phyloP scores from a whole-genome alignment of 371 early-diverging fungal genomes.

The Mortierella polycephala region DNA sequence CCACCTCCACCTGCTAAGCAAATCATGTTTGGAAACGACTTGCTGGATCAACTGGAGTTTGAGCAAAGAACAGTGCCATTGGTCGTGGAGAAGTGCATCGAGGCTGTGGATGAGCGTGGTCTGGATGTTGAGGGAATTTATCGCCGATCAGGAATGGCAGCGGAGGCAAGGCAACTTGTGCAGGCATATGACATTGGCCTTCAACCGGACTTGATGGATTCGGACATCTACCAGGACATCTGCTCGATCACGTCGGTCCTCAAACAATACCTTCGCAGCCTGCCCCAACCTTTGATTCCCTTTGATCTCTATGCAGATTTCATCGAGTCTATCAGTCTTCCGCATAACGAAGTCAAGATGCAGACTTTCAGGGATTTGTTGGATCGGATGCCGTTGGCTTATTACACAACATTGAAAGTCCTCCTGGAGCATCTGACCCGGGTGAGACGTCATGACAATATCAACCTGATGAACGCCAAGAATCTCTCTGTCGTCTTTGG shows the following conservation, averaged over 20 bases:
- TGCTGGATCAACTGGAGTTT: conserved; percentile 60
- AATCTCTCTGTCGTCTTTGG: conserved; percentile 95
- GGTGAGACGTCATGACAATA: conserved; percentile 62
- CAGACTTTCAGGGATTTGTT: conserved; percentile 50
- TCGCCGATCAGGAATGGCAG: conserved; percentile 90
- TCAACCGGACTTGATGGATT: conserved; percentile 64
- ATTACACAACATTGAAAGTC: conserved; percentile 67
- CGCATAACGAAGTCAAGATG: conserved; percentile 14
- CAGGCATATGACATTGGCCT: conserved; percentile 48
- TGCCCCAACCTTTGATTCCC: conserved; percentile 93
- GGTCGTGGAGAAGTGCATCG: conserved; percentile 80
- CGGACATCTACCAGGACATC: conserved; percentile 68
- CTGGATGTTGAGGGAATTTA: conserved; percentile 93
- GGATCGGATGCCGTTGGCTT: conserved; percentile 64
- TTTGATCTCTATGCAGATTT: conserved; percentile 81
- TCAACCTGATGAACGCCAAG: conserved; percentile 90
- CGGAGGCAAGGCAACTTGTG: conserved; percentile 78
- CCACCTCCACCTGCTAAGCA: conserved; percentile 41
- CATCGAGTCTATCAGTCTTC: conserved; percentile 72
- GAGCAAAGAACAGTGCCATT: conserved; percentile 73
- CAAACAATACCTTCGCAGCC: conserved; percentile 93
- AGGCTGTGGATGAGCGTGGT: conserved; percentile 77
- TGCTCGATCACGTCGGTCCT: conserved; percentile 89
- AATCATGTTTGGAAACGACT: conserved; percentile 69
- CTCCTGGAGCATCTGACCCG: conserved; percentile 72